Evolutionary conservation across 2,329 filamentous ascomycete genomes (phyloP), one percentile per base, ranked within the genome.

Genomic region (Drechslerella stenobrocha): DNA sequence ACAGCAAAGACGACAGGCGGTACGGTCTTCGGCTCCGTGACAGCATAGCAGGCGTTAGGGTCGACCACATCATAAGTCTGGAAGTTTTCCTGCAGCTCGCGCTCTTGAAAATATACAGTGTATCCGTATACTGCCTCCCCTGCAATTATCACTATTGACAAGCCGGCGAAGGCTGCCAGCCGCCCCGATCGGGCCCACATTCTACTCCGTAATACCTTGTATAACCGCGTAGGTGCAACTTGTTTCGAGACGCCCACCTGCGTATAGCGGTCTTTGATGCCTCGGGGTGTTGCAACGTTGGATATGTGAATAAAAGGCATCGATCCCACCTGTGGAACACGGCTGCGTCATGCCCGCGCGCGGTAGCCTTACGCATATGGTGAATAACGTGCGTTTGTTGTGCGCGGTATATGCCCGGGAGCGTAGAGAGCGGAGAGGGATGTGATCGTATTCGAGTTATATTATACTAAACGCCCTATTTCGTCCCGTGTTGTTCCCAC

Each of bases 371-470:
- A n/a, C n/a, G n/a, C n/a, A n/a, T 30, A 47, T 9, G n/a, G 20
- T 47, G 8, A 7, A 24, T 37, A 47, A 40, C 13, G 8, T 52
- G 37, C 52, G 51, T 7, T 20, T 28, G 35, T 50, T 13, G 20
- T 24, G 57, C 35, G 57, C 5, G 18, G 23, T 34, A 46, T 48
- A 32, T 32, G 28, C 11, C 35, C 15, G 42, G 32, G 24, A 45
- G 4, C 24, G 5, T 44, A 13, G 51, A 32, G 13, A 7, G 18
- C n/a, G 18, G 60, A 58, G 60, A 1, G 24, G 46, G 34, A 58
- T 65, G 51, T 57, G 52, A 64, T 65, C 52, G 2, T 47, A 52
- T 65, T 63, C 34, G 58, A 63, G 58, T 45, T 51, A 56, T 47
- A 51, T 63, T 52, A 40, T 11, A 53, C 13, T 4, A 4, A 15